Base-by-base conservation (phyloP, 2,329 filamentous ascomycete species). In the Sarocladiaceae sp. region DNA sequence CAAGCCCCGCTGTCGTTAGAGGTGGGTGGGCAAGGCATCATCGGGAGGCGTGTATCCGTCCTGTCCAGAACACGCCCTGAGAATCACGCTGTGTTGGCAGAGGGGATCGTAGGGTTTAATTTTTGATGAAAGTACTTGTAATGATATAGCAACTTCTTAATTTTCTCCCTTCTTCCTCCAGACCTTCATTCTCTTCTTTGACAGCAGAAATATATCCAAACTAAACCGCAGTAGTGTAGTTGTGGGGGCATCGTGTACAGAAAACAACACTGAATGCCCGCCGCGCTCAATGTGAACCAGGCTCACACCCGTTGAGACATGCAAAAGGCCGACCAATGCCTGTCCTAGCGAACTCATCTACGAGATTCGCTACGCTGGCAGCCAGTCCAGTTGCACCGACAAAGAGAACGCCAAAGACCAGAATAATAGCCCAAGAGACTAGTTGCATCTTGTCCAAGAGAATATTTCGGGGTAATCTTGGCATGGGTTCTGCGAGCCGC, bases 91-190 rank as follows among this genome's bases (percentile, higher is more conserved):
- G 64, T 74, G 0, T 55, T 76, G 3, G 74, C 75, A 0, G 74
- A 78, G 55, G 75, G 75, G 0, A 74, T 78, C n/a, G 71, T 77
- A 4, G 75, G 75, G 1, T 76, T 75, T 58, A 78, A 78, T 31
- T 70, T 67, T 40, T 42, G 18, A 37, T 37, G 13, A 10, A 33
- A 33, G 15, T 15, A 33, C 8, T 15, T 10, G 10, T 8, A 33
- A 15, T 15, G 29, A 33, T 8, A 15, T 15, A 15, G 10, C 15
- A 10, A 10, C 10, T 8, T 33, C 10, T 15, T 33, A 8, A 10
- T 33, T 33, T 33, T 33, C 29, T 33, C 15, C 29, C 15, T 33
- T 33, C 8, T 15, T 33, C 15, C 10, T 33, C 15, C 15, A 15
- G 8, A 33, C 15, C 15, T 33, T 33, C 29, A 33, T 33, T 10